phyloP scores from a whole-genome alignment of 2,329 filamentous ascomycete genomes.

The Colletotrichum incanum region DNA sequence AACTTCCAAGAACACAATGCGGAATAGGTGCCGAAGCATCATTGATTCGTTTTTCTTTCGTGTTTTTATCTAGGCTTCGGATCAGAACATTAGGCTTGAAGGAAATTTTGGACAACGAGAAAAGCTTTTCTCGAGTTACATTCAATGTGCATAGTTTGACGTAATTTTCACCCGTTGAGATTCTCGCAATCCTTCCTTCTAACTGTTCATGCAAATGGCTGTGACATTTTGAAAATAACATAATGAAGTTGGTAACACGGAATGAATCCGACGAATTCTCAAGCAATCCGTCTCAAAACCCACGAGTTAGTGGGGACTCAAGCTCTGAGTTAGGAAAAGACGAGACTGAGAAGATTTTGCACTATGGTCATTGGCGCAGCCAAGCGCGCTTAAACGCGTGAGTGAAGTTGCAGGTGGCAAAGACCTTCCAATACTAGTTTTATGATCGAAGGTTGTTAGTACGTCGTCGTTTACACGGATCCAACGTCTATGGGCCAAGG shows the following conservation, averaged over 20 bases:
- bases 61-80: background rate
- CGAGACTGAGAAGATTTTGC: background rate
- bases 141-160: conserved; percentile 6
- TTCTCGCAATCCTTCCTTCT: background rate
- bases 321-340: background rate
- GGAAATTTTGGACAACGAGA: background rate
- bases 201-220: background rate
- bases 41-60: background rate
- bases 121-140: background rate
- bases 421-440: background rate
- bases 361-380: background rate
- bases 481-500: background rate
- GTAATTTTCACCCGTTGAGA: background rate
- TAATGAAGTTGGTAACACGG: background rate
- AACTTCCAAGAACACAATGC: background rate
- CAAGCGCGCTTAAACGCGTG: too few species aligned
- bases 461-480: too few species aligned
- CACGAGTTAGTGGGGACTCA: background rate
- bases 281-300: too few species aligned
- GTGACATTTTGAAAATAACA: background rate
- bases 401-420: background rate
- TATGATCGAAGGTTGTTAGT: too few species aligned
- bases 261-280: too few species aligned
- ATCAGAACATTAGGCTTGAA: background rate
- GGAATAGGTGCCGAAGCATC: too few species aligned